Conservation (phyloP, 495 filamentous ascomycete species). For the Neurospora sp. region DNA sequence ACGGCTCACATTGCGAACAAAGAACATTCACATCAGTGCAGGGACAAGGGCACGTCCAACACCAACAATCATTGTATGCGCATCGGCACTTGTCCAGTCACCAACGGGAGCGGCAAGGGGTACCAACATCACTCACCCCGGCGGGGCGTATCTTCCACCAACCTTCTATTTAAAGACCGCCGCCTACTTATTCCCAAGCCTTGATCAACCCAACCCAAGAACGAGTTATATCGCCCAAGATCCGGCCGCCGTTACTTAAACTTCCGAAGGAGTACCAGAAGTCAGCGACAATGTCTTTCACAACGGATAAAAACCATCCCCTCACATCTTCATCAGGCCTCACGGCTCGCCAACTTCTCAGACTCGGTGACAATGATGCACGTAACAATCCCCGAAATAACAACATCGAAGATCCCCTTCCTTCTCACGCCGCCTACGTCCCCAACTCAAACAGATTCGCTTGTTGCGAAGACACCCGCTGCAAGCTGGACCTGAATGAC, state of each 20-base stretch:
- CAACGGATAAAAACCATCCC: background rate
- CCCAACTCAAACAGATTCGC: background rate
- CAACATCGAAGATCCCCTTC: background rate
- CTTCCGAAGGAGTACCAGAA: background rate
- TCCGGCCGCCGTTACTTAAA: too few relatives aligned
- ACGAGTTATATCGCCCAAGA: too few relatives aligned
- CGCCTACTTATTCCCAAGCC: too few relatives aligned
- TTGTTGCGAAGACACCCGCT: background rate
- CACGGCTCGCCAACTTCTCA: background rate
- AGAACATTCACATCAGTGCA: background rate
- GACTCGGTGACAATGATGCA: background rate
- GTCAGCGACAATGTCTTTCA: background rate
- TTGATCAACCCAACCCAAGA: too few relatives aligned
- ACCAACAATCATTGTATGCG: background rate
- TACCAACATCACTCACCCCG: too few relatives aligned
- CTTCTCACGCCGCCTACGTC: background rate
- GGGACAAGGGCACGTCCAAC: background rate
- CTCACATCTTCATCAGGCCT: background rate
- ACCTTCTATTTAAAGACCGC: too few relatives aligned
- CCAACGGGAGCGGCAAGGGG: background rate
- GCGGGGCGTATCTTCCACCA: too few relatives aligned
- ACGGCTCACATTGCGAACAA: background rate
- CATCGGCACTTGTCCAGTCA: background rate
- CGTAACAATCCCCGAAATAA: background rate
- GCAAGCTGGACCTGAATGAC: background rate